phyloP scores from a whole-genome alignment of 768 basidiomycete species.

The Suillus weaverae region DNA sequence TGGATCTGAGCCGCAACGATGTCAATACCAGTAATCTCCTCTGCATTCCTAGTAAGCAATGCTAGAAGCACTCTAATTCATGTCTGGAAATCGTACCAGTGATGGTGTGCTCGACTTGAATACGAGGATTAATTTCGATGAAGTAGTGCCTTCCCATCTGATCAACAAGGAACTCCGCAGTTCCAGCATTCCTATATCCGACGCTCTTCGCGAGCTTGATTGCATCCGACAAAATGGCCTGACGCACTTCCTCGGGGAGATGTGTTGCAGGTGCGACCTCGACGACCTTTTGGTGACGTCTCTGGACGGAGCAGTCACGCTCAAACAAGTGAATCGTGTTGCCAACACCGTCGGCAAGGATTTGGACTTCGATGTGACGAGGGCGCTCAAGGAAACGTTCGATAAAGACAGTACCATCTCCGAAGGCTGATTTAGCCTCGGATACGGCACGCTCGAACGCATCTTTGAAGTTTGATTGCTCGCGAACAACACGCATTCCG shows the following conservation, averaged over 20 bases:
- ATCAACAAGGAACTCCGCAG: constrained; percentile 98
- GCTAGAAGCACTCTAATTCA: constrained; percentile 1
- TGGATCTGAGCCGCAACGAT: constrained; percentile 99
- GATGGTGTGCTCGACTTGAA: constrained; percentile 99
- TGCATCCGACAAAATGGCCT: constrained; percentile 85
- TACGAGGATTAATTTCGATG: constrained; percentile 99
- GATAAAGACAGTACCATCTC: constrained; percentile 98
- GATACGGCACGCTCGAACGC: constrained; percentile 90
- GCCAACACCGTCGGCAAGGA: constrained; percentile 87
- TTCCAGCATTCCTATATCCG: constrained; percentile 95
- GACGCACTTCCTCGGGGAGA: constrained; percentile 86
- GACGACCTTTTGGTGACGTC: constrained; percentile 98
- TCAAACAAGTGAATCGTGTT: constrained; percentile 99
- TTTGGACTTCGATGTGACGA: constrained; percentile 95
- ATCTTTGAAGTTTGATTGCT: constrained; percentile 86
- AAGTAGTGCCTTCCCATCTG: constrained; percentile 97
- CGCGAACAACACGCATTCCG: constrained; percentile 98
- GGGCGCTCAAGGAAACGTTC: constrained; percentile 97
- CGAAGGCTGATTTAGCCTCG: constrained; percentile 96
- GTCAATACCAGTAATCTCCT: constrained; percentile 99
- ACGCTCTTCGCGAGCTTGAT: constrained; percentile 94
- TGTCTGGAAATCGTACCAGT: constrained; percentile 59
- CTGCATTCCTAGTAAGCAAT: constrained; percentile 40
- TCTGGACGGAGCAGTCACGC: constrained; percentile 98
- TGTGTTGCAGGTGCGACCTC: constrained; percentile 97